Evolutionary conservation across 1,139 yeast genomes (phyloP).

Genomic region (Eremothecium coryli): DNA sequence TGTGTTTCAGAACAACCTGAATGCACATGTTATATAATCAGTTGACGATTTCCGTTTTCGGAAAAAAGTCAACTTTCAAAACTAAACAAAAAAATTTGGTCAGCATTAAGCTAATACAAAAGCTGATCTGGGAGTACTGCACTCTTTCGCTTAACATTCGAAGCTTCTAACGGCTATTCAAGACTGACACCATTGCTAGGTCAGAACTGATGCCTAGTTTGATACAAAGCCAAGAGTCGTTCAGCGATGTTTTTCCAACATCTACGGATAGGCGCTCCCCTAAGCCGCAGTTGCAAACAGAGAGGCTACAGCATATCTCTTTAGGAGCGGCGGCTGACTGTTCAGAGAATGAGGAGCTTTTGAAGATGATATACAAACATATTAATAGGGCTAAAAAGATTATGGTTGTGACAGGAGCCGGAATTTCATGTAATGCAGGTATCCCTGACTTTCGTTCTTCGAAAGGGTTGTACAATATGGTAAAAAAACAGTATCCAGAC

Average conservation of each 20-base stretch:
- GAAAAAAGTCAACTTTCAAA: too few relatives aligned
- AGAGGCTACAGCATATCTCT: constrained; percentile 6
- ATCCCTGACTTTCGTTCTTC: constrained; percentile 88
- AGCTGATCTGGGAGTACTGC: too few relatives aligned
- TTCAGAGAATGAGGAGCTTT: constrained; percentile 6
- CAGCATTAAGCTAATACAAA: too few relatives aligned
- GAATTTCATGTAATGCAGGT: constrained; percentile 93
- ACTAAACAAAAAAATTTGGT: too few relatives aligned
- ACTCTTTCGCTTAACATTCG: too few relatives aligned
- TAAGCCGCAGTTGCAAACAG: constrained; percentile 7
- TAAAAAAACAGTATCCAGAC: constrained; percentile 53
- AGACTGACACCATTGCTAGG: too few relatives aligned
- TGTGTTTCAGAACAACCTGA: too few relatives aligned
- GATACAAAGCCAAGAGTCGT: constrained; percentile 10
- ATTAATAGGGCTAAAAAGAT: constrained; percentile 37
- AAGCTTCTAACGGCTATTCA: too few relatives aligned
- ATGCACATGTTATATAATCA: too few relatives aligned
- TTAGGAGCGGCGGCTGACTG: not conserved
- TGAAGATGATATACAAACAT: constrained; percentile 17
- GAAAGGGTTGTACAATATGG: constrained; percentile 73
- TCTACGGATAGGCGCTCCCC: constrained; percentile 5
- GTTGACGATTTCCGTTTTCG: too few relatives aligned
- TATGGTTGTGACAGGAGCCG: constrained; percentile 79
- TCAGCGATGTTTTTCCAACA: constrained; percentile 9
- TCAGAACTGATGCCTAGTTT: constrained; percentile 11